Percentiles rank a stretch among this genome's conserved stretches.
Conservation (phyloP, 2,329 filamentous ascomycete species). For the Trichoderma harzianum region DNA sequence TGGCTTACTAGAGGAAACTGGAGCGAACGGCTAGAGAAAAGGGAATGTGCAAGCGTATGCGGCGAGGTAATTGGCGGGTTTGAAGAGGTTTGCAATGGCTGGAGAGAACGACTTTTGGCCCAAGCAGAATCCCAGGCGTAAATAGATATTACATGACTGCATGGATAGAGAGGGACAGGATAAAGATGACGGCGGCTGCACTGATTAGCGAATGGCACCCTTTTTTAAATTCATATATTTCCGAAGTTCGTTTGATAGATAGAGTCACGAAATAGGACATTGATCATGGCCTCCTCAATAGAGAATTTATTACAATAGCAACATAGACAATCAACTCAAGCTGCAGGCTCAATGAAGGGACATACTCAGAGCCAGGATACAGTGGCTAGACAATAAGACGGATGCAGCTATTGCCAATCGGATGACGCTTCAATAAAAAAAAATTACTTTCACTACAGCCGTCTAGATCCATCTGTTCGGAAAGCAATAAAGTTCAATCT, state of each 20-base stretch:
- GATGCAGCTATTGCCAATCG: background rate
- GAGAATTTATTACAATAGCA: background rate
- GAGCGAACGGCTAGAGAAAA: conserved; percentile 69
- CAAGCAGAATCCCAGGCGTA: conserved; percentile 52
- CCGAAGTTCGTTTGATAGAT: background rate
- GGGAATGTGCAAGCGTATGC: conserved; percentile 82
- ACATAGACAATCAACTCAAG: background rate
- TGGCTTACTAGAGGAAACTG: conserved; percentile 83
- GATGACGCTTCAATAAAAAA: background rate
- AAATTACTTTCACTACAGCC: background rate
- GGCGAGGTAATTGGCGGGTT: conserved; percentile 88
- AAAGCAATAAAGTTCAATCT: background rate
- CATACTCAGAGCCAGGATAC: background rate
- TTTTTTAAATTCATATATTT: background rate
- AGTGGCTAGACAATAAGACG: background rate
- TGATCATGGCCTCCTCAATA: background rate
- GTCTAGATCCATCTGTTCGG: background rate
- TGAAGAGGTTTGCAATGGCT: conserved; percentile 81
- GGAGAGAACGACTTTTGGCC: conserved; percentile 72
- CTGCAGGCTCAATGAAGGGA: background rate
- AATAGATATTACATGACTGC: background rate
- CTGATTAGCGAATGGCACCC: conserved; percentile 15
- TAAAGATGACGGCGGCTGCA: conserved; percentile 13
- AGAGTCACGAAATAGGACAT: background rate
- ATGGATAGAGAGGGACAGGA: background rate